phyloP scores from a whole-genome alignment of 495 filamentous ascomycete genomes.

The Zalerion maritima region DNA sequence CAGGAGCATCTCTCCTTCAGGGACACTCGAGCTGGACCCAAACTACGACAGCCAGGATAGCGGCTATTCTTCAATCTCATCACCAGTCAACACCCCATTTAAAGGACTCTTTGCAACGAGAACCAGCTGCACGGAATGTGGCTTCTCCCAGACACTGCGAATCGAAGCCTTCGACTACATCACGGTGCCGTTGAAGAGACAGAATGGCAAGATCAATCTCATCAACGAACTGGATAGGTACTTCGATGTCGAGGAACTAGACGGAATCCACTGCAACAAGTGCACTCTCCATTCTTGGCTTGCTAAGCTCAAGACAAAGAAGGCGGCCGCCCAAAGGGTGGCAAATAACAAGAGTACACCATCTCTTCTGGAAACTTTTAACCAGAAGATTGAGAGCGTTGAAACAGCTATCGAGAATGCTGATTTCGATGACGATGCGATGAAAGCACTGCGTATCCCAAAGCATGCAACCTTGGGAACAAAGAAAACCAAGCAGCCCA shows the following conservation, averaged over 20 bases:
- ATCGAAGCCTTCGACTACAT: slow-evolving; percentile 90
- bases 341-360: slow-evolving; percentile 8
- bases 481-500: slow-evolving; percentile 79
- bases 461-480: slow-evolving; percentile 50
- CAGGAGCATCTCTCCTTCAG: slow-evolving; percentile 9
- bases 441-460: slow-evolving; percentile 58
- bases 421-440: slow-evolving; percentile 62
- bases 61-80: slow-evolving; percentile 26
- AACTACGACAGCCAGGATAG: slow-evolving; percentile 35
- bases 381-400: slow-evolving; percentile 45
- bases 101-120: slow-evolving; percentile 82
- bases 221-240: slow-evolving; percentile 71
- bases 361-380: slow-evolving; percentile 16
- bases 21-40: slow-evolving; percentile 11
- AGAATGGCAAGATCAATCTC: slow-evolving; percentile 42
- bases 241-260: slow-evolving; percentile 68
- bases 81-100: slow-evolving; percentile 41
- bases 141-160: slow-evolving; percentile 71
- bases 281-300: slow-evolving; percentile 57
- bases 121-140: slow-evolving; percentile 76
- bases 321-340: slow-evolving; percentile 12
- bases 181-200: slow-evolving; percentile 59
- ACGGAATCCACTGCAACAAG: slow-evolving; percentile 79
- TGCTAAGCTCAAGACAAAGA: slow-evolving; percentile 20
- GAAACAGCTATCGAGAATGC: slow-evolving; percentile 59